phyloP scores from a whole-genome alignment of 2,329 filamentous ascomycete genomes.

The Biscogniauxia marginata region DNA sequence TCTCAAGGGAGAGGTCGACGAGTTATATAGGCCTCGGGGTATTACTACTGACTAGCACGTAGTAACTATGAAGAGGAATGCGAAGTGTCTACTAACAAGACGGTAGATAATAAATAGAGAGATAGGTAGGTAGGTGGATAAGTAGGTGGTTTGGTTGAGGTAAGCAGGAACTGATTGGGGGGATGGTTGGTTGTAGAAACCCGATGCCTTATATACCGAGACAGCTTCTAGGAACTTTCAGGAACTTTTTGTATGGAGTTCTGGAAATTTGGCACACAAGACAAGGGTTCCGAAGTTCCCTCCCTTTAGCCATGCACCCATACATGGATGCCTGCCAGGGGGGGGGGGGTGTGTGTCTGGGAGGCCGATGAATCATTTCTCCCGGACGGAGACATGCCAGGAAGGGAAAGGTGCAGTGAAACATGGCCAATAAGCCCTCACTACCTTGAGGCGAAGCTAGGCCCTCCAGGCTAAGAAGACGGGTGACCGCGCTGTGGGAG shows the following conservation, averaged over 20 bases:
- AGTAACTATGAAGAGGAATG: slow-evolving; percentile 1
- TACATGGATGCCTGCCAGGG: slow-evolving; percentile 19
- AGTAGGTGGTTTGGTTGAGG: slow-evolving; percentile 8
- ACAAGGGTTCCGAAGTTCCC: slow-evolving; percentile 19
- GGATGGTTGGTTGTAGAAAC: slow-evolving; percentile 1
- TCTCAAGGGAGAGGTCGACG: slow-evolving; percentile 10
- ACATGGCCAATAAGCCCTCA: slow-evolving; percentile 20
- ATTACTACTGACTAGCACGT: slow-evolving; percentile 12
- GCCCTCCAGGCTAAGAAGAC: slow-evolving; percentile 2
- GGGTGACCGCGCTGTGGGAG: slow-evolving; percentile 19
- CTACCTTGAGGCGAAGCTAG: slow-evolving; percentile 26
- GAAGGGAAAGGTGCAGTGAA: slow-evolving; percentile 28
- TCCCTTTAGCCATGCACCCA: slow-evolving; percentile 18
- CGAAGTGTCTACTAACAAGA: slow-evolving; percentile 5
- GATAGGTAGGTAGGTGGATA: neutral
- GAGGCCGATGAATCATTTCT: slow-evolving; percentile 27
- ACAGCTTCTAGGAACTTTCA: slow-evolving; percentile 12
- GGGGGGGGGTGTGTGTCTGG: slow-evolving; percentile 10
- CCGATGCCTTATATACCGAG: neutral
- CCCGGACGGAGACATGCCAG: slow-evolving; percentile 20
- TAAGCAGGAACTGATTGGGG: slow-evolving; percentile 7
- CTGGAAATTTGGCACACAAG: slow-evolving; percentile 18
- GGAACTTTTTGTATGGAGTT: slow-evolving; percentile 20
- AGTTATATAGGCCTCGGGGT: slow-evolving; percentile 4
- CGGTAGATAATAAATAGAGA: slow-evolving; percentile 1